Evolutionary conservation across 805 yeast species (phyloP).

Genomic region (Candida sakaeoensis): DNA sequence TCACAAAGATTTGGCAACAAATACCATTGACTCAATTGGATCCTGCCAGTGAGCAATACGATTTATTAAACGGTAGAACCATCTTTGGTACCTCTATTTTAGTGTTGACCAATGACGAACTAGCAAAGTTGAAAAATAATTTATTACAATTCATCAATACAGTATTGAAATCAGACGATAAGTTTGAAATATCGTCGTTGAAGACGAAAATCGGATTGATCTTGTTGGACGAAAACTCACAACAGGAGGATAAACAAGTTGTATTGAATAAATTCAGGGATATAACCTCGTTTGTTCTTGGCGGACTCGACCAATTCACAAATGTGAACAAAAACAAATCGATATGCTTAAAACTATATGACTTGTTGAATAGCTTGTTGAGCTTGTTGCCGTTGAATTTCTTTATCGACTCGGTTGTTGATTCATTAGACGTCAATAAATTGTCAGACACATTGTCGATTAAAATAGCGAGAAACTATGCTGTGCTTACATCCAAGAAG

Average conservation of each 20-base stretch:
- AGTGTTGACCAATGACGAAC: slow-evolving; percentile 46
- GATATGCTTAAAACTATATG: slow-evolving; percentile 44
- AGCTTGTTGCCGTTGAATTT: slow-evolving; percentile 71
- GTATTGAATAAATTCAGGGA: slow-evolving; percentile 34
- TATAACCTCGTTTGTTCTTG: slow-evolving; percentile 31
- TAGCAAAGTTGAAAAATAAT: slow-evolving; percentile 45
- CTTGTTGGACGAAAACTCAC: slow-evolving; percentile 41
- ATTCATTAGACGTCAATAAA: slow-evolving; percentile 29
- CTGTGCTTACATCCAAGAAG: slow-evolving; percentile 60
- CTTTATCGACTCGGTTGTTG: slow-evolving; percentile 59
- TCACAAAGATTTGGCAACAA: slow-evolving; percentile 48
- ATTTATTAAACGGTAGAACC: slow-evolving; percentile 46
- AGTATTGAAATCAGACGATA: slow-evolving; percentile 32
- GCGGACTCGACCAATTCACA: slow-evolving; percentile 34
- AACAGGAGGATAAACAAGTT: slow-evolving; percentile 21
- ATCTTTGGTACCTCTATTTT: slow-evolving; percentile 61
- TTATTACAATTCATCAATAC: slow-evolving; percentile 56
- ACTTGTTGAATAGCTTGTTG: slow-evolving; percentile 58
- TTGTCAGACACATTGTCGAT: slow-evolving; percentile 37
- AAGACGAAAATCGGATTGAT: slow-evolving; percentile 52
- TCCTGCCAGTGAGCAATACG: slow-evolving; percentile 32
- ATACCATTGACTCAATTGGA: slow-evolving; percentile 44
- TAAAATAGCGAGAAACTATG: slow-evolving; percentile 57
- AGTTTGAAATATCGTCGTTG: slow-evolving; percentile 25
- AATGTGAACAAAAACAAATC: slow-evolving; percentile 14